Percentiles rank a stretch among this genome's conserved stretches.
These are phyloP conservation scores for Spiraea crenata DNA, from an alignment of 331 rosid species.

Conservation along the genomic window DNA sequence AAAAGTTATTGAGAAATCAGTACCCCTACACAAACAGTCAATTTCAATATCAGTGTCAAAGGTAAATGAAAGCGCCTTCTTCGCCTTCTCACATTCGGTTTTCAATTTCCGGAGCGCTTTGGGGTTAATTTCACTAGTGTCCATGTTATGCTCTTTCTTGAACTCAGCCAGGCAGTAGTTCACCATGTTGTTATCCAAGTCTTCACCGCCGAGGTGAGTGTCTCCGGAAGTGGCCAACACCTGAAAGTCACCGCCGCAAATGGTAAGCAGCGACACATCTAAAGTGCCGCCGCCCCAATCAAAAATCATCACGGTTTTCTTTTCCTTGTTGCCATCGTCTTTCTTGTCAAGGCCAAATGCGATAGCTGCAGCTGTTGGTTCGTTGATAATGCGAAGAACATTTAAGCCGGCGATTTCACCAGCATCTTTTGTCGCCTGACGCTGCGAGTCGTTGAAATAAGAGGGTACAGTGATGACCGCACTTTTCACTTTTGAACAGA, in stretches of 20 bases:
- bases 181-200: background rate
- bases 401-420: background rate
- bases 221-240: background rate
- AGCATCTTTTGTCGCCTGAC: background rate
- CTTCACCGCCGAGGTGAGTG: background rate
- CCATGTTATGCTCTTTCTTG: background rate
- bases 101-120: background rate
- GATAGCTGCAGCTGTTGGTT: background rate
- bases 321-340: background rate
- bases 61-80: background rate
- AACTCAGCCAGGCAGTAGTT: background rate
- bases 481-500: background rate
- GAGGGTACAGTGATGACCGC: background rate
- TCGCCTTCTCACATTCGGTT: background rate
- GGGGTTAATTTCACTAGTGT: background rate
- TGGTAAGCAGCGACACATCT: background rate
- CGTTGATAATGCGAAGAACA: background rate
- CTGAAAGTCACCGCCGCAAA: too few species aligned
- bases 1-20: background rate
- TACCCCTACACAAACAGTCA: background rate
- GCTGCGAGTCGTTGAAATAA: background rate
- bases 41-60: background rate
- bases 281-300: background rate
- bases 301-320: too few species aligned
- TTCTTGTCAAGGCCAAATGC: background rate